Base-by-base conservation (phyloP, 2,329 filamentous ascomycete species). In the Penicillium sp. region DNA sequence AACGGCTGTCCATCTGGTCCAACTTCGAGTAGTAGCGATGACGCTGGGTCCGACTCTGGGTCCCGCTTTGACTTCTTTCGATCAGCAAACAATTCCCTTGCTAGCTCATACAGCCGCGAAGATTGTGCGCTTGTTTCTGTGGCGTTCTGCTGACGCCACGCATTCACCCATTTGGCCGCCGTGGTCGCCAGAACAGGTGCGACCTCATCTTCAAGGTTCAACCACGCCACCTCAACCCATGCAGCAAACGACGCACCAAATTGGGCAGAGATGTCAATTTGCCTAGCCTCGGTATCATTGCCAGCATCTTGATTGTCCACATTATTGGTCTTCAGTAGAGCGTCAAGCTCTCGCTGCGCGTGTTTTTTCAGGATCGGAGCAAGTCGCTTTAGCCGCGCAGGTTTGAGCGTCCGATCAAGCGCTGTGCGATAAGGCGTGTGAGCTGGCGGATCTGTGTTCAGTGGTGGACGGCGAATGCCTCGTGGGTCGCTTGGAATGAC, bases 371-470 rank as follows among this genome's bases (percentile, higher is more conserved):
- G 45, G 5, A 58, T 33, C 4, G 58, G 53, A 6, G 55, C 57
- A 1, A 63, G 45, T 19, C 61, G 57, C 44, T 49, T 60, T 1
- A 63, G 15, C 12, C 61, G 22, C n/a, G 59, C 59, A 7, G 61
- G 57, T 3, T 58, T 58, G 8, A 63, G 53, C 1, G 61, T 63
- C 7, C 61, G 61, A 40, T 63, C 61, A 15, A 63, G 38, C 4
- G 61, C 61, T 1, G 61, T 63, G 8, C 61, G 61, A n/a, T 63
- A 63, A 6, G 61, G 61, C n/a, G 61, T 63, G 5, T 63, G 61
- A 2, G 61, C 61, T 33, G 61, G 61, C 3, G 61, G 61, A 24
- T 63, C 61, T 35, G 61, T 63, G 40, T 63, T 63, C 0, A 63
- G 58, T 6, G 61, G 61, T 24, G 61, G 61, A 4, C 61, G 53